Conservation (phyloP, 768 basidiomycete genomes). For the Boletus subcaerulescens region DNA sequence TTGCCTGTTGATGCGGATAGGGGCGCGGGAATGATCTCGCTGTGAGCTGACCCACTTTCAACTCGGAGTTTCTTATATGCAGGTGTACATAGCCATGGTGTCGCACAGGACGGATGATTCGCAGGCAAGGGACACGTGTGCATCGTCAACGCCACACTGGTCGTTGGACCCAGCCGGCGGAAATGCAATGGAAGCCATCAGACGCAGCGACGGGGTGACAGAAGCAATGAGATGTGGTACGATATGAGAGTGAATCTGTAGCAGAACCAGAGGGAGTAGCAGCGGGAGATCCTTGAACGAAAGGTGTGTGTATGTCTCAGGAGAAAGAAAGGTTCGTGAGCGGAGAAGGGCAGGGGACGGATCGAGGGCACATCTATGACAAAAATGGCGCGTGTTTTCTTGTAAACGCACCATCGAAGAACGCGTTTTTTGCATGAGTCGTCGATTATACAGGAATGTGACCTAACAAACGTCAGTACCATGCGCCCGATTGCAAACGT, state of each 20-base stretch:
- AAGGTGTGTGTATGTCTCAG: too few species aligned
- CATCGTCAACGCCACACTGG: slow-evolving; percentile 2
- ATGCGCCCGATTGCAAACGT: too few species aligned
- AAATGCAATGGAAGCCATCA: slow-evolving; percentile 17
- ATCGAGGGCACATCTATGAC: neutral
- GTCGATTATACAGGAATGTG: neutral
- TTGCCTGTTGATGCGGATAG: slow-evolving; percentile 10
- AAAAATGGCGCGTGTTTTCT: too few species aligned
- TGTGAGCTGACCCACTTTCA: neutral
- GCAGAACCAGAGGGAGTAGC: neutral
- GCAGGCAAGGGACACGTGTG: neutral
- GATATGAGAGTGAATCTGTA: slow-evolving; percentile 10
- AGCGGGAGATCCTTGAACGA: too few species aligned
- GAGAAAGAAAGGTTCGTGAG: slow-evolving; percentile 1
- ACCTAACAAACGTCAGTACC: too few species aligned
- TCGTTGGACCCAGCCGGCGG: slow-evolving; percentile 12
- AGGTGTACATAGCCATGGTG: slow-evolving; percentile 10
- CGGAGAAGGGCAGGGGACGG: neutral
- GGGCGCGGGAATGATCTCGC: slow-evolving; percentile 7
- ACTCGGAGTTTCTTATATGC: slow-evolving; percentile 16
- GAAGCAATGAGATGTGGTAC: neutral
- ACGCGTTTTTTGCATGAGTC: neutral
- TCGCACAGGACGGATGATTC: neutral
- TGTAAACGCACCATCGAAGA: neutral
- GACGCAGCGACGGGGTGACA: slow-evolving; percentile 4